Base-by-base conservation (phyloP, 2,329 filamentous ascomycete species). In the Cercospora sp. region DNA sequence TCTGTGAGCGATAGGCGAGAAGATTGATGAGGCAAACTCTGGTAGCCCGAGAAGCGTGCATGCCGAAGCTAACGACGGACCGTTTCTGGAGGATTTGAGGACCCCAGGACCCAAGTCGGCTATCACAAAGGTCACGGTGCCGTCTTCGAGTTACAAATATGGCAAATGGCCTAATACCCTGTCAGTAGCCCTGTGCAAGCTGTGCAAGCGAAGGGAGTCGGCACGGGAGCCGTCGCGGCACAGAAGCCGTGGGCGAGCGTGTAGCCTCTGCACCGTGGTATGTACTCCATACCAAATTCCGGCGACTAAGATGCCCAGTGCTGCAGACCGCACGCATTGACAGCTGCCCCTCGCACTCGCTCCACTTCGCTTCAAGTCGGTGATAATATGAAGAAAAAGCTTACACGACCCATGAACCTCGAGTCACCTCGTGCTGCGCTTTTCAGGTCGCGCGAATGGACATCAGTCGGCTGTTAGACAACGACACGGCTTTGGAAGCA, bases 401-500 rank as follows among this genome's bases (percentile, higher is more conserved):
- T 36, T 59, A 16, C 55, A 58, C 28, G 9, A 1, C 16, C 16
- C 28, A 16, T 59, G 18, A 20, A 23, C 18, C 55, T 20, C 31
- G 5, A 18, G 2, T 28, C 55, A 36, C 30, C 28, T 28, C 31
- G 13, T n/a, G 31, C 55, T 31, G 55, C 28, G n/a, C 2, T 59
- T 31, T 59, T 12, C 40, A 53, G 30, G 12, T 9, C 30, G 61
- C 61, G 30, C 61, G 45, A 45, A 63, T 63, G 61, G 61, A 63
- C 45, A 63, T 63, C 48, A 53, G 61, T n/a, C 61, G 18, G 45
- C 61, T 63, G 61, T n/a, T 57, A 8, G 30, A 53, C 30, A 20
- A 53, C 13, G 48, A 30, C 61, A 48, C 42, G 12, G 18, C n/a
- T 28, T 16, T 31, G n/a, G 26, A 36, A 55, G n/a, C 36, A 26